Percentiles rank a stretch among this genome's conserved stretches.
Conservation (phyloP, 169 alveolate species). For the Plasmodium sp. region DNA sequence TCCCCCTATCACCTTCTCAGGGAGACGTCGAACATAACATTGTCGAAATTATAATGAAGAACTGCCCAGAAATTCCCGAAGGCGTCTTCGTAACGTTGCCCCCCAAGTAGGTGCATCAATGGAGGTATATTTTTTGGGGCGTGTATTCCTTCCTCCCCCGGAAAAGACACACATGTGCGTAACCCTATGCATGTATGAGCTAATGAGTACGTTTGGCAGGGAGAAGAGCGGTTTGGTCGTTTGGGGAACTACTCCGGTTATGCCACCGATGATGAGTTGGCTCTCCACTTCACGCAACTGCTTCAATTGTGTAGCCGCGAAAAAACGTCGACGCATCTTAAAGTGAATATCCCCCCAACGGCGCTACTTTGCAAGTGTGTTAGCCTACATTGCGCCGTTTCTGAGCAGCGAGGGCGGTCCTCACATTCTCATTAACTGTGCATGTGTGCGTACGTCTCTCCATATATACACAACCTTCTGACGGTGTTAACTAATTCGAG, state of each 20-base stretch:
- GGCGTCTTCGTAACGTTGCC: constrained; percentile 79
- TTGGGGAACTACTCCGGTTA: neutral
- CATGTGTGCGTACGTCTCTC: neutral
- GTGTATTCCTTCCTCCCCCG: neutral
- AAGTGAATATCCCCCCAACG: neutral
- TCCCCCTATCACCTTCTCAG: constrained; percentile 29
- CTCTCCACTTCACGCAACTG: neutral
- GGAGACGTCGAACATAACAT: constrained; percentile 85
- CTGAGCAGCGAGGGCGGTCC: neutral
- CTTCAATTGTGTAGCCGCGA: neutral
- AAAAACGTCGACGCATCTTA: neutral
- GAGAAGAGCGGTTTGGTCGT: neutral
- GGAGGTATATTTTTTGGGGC: neutral
- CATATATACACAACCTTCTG: neutral
- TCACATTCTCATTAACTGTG: neutral
- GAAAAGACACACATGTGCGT: neutral
- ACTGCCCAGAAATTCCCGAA: constrained; percentile 81
- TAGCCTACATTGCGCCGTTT: neutral
- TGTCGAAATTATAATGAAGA: constrained; percentile 78
- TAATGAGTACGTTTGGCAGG: neutral
- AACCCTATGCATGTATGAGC: neutral
- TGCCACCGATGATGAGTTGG: neutral
- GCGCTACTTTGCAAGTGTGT: neutral
- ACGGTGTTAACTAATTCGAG: neutral
- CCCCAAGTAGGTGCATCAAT: constrained; percentile 54